A percentile compares a stretch with the other conserved stretches of the same genome.
These are phyloP conservation scores for Aphanomyces astaci DNA, from an alignment of 352 stramenopile genomes.

Conservation along the genomic window DNA sequence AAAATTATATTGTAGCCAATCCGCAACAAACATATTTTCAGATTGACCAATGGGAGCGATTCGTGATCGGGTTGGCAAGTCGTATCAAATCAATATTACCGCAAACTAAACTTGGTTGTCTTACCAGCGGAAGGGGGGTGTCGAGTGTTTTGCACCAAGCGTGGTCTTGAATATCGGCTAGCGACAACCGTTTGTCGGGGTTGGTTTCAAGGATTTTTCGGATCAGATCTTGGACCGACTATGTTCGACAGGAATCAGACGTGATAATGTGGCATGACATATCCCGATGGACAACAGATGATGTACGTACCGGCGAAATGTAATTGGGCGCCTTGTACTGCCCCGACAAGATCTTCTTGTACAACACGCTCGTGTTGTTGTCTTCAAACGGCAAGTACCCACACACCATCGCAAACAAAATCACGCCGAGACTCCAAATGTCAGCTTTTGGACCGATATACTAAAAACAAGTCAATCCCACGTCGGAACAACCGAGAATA, in stretches of 20 bases:
- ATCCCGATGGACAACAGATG: neutral
- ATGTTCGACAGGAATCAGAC: too few species aligned
- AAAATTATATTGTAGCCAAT: too few species aligned
- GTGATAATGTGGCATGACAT: too few species aligned
- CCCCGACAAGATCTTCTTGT: slow-evolving; percentile 88
- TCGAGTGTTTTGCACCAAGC: slow-evolving; percentile 52
- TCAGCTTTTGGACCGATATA: slow-evolving; percentile 82
- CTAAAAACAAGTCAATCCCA: neutral
- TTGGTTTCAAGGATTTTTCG: slow-evolving; percentile 76
- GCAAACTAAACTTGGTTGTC: neutral
- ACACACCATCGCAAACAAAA: slow-evolving; percentile 90
- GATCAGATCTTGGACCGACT: slow-evolving; percentile 73
- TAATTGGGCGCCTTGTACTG: slow-evolving; percentile 79
- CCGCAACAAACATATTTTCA: too few species aligned
- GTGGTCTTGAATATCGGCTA: slow-evolving; percentile 73
- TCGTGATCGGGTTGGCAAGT: too few species aligned
- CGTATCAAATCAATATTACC: too few species aligned
- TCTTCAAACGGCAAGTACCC: slow-evolving; percentile 90
- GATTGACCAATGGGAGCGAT: too few species aligned
- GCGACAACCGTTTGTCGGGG: slow-evolving; percentile 60
- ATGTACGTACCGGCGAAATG: slow-evolving; percentile 52
- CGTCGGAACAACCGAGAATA: neutral
- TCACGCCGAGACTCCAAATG: slow-evolving; percentile 88
- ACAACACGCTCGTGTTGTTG: slow-evolving; percentile 85
- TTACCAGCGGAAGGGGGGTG: slow-evolving; percentile 18